Evolutionary conservation across 2,329 filamentous ascomycete species (phyloP).

Genomic region (Lachnellula occidentalis): DNA sequence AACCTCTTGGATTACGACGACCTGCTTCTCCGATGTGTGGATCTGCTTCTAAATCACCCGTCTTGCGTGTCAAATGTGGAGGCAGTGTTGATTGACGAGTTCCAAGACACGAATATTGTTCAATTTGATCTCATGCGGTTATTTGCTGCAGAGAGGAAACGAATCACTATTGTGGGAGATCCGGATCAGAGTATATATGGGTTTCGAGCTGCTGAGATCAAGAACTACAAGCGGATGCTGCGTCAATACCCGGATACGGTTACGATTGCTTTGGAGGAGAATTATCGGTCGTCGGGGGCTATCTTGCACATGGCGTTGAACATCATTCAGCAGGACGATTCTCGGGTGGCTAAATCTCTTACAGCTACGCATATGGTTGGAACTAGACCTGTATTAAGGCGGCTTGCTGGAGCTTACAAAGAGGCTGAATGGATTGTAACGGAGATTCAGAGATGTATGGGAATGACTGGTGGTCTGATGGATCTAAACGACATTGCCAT

Average conservation of each 20-base stretch:
- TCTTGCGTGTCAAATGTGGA: constrained; percentile 85
- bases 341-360: constrained; percentile 73
- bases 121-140: constrained; percentile 93
- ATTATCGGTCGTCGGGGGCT: constrained; percentile 84
- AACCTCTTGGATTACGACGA: constrained; percentile 95
- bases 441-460: constrained; percentile 67
- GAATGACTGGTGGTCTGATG: constrained; percentile 69
- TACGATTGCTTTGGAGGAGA: constrained; percentile 83
- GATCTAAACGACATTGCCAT: constrained; percentile 76
- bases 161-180: constrained; percentile 94
- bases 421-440: constrained; percentile 87
- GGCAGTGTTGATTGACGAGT: constrained; percentile 91
- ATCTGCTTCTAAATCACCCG: constrained; percentile 68
- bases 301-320: constrained; percentile 76
- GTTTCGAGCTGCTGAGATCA: constrained; percentile 87
- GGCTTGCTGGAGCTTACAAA: constrained; percentile 59
- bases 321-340: constrained; percentile 85
- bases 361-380: constrained; percentile 76
- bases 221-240: constrained; percentile 76
- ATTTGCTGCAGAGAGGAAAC: constrained; percentile 64
- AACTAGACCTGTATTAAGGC: constrained; percentile 73
- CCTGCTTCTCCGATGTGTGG: constrained; percentile 74
- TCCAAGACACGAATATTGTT: constrained; percentile 92
- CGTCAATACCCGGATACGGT: constrained; percentile 71
- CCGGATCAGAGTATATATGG: constrained; percentile 98